Evolutionary conservation across 176 grass and related monocot genomes (phyloP), one percentile per base, ranked within the genome.

Genomic region (Musa troglodytarum): DNA sequence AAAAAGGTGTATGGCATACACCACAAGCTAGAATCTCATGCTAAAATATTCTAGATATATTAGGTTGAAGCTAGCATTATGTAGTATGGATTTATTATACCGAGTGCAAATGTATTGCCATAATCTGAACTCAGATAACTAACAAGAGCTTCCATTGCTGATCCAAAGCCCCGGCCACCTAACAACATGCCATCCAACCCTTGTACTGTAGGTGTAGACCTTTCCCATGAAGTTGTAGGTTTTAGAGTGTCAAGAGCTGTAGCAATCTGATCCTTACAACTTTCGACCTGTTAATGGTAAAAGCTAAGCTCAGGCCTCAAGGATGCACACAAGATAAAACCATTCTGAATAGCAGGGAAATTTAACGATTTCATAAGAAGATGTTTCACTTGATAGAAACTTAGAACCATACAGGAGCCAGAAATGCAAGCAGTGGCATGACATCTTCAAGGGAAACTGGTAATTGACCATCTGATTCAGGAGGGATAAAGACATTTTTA

Each of bases 71-170:
- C 34, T 6, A 43, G 34, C 34, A 43, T 43, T 43, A 43, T 43
- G 34, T 43, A 43, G 34, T 43, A 43, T 43, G 72, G 8, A 28
- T 54, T 29, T 70, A 53, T 65, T 83, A 68, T 84, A 99, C 95
- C 95, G 66, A 99, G 83, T 81, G 95, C 86, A 92, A 99, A 99
- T 65, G 91, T 99, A 74, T 74, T 84, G 26, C 95, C 91, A 82
- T 99, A 99, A 75, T 92, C 88, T 52, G 95, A 92, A 84, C 86
- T 87, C 69, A 99, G 81, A 79, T 99, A 99, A 59, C 92, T 85
- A 80, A 88, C 71, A 28, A 99, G 81, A 80, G 82, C 87, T 77
- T 84, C 71, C 82, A 99, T 95, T 75, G 96, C 88, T 71, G 81
- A 80, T 75, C 96, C 91, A 84, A 95, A 95, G 43, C 96, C 96